Evolutionary conservation across 345 rosid genomes (phyloP).

Genomic region (Clausena lansium): DNA sequence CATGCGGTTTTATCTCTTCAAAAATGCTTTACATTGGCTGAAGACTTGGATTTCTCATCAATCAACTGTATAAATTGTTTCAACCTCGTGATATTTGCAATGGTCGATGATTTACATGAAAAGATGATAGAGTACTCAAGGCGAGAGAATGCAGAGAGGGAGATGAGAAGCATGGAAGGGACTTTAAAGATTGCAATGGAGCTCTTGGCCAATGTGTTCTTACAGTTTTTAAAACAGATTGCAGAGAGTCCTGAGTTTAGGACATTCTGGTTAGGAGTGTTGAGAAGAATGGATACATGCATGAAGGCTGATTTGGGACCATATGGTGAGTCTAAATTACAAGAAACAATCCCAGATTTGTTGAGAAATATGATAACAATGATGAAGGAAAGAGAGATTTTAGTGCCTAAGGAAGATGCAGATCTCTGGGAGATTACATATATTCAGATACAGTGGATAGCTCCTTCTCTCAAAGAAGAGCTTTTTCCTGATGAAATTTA

Average conservation of each 20-base stretch:
- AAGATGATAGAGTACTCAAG: constrained; percentile 81
- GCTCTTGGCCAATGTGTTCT: constrained; percentile 51
- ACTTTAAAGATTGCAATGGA: constrained; percentile 70
- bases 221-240: constrained; percentile 50
- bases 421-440: constrained; percentile 84
- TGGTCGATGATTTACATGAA: constrained; percentile 87
- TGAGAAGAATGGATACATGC: constrained; percentile 96
- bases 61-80: constrained; percentile 56
- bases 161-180: constrained; percentile 88
- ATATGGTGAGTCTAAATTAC: constrained; percentile 59
- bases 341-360: constrained; percentile 54
- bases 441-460: constrained; percentile 95
- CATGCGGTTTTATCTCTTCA: constrained; percentile 52
- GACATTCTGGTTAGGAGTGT: constrained; percentile 85
- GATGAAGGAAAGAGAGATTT: constrained; percentile 69
- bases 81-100: constrained; percentile 54
- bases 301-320: constrained; percentile 81
- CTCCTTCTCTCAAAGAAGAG: constrained; percentile 82
- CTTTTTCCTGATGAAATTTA: constrained; percentile 60
- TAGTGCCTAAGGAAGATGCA: constrained; percentile 58
- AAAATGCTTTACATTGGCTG: constrained; percentile 51
- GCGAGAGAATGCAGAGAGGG: constrained; percentile 72
- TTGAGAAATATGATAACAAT: constrained; percentile 59
- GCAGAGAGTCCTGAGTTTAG: constrained; percentile 57
- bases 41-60: constrained; percentile 65